Conservation (phyloP, 2,329 filamentous ascomycete genomes). For the Fusarium haematococcum region DNA sequence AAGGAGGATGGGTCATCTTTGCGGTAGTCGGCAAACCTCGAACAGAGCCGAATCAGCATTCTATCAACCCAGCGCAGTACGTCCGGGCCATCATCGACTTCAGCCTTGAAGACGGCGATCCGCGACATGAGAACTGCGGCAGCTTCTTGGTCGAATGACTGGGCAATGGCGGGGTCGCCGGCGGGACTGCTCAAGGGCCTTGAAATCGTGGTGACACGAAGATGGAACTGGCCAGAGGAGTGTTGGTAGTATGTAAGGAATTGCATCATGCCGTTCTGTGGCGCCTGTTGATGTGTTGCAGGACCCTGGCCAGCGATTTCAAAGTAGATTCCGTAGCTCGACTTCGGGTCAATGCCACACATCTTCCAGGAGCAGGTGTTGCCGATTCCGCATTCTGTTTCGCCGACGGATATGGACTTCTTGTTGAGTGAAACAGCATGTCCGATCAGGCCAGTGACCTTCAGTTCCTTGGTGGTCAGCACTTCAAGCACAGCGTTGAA, state of each 20-base stretch:
- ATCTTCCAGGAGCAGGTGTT: slow-evolving; percentile 99
- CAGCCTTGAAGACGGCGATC: slow-evolving; percentile 98
- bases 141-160: slow-evolving; percentile 98
- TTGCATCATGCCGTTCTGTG: slow-evolving; percentile 95
- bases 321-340: slow-evolving; percentile 97
- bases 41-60: slow-evolving; percentile 97
- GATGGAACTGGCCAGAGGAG: slow-evolving; percentile 93
- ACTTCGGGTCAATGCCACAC: slow-evolving; percentile 94
- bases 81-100: slow-evolving; percentile 98
- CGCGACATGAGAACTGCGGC: slow-evolving; percentile 98
- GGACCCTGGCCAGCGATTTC: slow-evolving; percentile 96
- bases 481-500: slow-evolving; percentile 98
- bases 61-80: slow-evolving; percentile 97
- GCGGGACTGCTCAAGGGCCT: slow-evolving; percentile 92
- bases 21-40: slow-evolving; percentile 95
- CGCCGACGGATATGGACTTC: slow-evolving; percentile 95
- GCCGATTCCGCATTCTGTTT: slow-evolving; percentile 97
- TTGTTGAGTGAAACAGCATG: slow-evolving; percentile 98
- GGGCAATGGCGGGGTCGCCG: slow-evolving; percentile 92
- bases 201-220: slow-evolving; percentile 94
- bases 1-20: slow-evolving; percentile 99
- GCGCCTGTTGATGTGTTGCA: slow-evolving; percentile 84
- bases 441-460: slow-evolving; percentile 96
- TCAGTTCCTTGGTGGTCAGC: slow-evolving; percentile 96
- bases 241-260: slow-evolving; percentile 99